Percentiles rank a stretch among this genome's conserved stretches.
phyloP scores from a whole-genome alignment of 1,284 basidiomycete genomes.

The Somion occarium region DNA sequence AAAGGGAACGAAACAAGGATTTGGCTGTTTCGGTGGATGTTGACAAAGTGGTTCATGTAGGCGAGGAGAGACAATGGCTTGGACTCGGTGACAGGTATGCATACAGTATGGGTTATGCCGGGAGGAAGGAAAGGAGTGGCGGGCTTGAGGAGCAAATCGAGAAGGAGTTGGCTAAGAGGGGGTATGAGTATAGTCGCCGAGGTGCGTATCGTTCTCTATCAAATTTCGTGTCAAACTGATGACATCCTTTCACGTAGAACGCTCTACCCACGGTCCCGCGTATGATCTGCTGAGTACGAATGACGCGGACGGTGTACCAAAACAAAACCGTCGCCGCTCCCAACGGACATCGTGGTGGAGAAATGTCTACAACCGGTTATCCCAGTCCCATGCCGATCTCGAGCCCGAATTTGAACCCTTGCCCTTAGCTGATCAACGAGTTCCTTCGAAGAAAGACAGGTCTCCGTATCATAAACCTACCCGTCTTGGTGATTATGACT shows the following conservation, averaged over 20 bases:
- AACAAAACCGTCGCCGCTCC: constrained; percentile 4
- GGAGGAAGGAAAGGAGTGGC: constrained; percentile 44
- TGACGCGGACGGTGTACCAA: background rate
- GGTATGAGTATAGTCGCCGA: constrained; percentile 29
- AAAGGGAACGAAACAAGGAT: constrained; percentile 9
- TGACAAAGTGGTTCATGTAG: constrained; percentile 36
- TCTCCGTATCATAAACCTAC: background rate
- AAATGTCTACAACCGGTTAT: constrained; percentile 46
- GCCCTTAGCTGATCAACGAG: background rate
- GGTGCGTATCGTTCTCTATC: constrained; percentile 15
- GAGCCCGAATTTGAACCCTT: constrained; percentile 26
- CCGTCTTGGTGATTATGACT: constrained; percentile 19
- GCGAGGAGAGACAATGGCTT: constrained; percentile 47
- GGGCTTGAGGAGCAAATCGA: constrained; percentile 48
- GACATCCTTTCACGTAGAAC: constrained; percentile 4
- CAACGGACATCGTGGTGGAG: constrained; percentile 50
- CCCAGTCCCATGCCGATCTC: constrained; percentile 38
- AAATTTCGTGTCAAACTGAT: background rate
- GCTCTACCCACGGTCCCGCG: background rate
- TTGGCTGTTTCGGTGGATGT: constrained; percentile 21
- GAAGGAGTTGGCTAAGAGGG: constrained; percentile 44
- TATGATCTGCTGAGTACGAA: constrained; percentile 15
- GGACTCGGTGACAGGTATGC: constrained; percentile 41
- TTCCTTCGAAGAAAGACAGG: background rate
- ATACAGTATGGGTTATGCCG: constrained; percentile 33